A percentile compares a stretch with the other conserved stretches of the same genome.
phyloP scores from a whole-genome alignment of 176 grass and related monocot species.

The Aegilops sharonensis region DNA sequence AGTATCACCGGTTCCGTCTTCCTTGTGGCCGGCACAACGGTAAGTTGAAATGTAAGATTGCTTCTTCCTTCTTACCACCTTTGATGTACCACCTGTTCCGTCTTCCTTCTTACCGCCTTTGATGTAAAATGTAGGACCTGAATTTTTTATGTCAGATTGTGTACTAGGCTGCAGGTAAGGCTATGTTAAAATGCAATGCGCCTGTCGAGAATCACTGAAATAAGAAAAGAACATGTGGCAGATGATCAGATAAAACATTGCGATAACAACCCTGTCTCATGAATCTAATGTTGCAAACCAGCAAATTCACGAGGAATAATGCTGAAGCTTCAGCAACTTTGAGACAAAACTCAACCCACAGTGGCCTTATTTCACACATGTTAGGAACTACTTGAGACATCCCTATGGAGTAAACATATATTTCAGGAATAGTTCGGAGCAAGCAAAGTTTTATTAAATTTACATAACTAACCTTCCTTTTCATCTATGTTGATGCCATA shows the following conservation, averaged over 20 bases:
- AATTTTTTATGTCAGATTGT: background rate
- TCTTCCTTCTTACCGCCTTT: background rate
- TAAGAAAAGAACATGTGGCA: background rate
- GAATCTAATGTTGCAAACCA: background rate
- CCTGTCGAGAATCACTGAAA: background rate
- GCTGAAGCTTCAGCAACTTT: conserved; percentile 36
- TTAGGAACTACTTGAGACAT: background rate
- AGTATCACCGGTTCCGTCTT: conserved; percentile 67
- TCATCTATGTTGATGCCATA: conserved; percentile 25
- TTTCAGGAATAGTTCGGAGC: background rate
- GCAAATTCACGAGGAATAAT: background rate
- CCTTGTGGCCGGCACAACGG: conserved; percentile 88
- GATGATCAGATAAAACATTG: background rate
- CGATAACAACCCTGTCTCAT: background rate
- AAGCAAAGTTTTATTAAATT: background rate
- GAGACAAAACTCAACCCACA: background rate
- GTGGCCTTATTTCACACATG: background rate
- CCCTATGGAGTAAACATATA: background rate
- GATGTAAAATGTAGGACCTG: background rate
- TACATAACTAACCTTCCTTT: background rate
- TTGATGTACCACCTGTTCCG: background rate
- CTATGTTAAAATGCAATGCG: background rate
- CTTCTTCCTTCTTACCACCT: background rate
- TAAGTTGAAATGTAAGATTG: conserved; percentile 1
- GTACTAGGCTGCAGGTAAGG: background rate